A percentile compares a stretch with the other conserved stretches of the same genome.
These are phyloP conservation scores for Fusarium irregulare DNA, from an alignment of 2,329 filamentous ascomycete species.

Conservation along the genomic window DNA sequence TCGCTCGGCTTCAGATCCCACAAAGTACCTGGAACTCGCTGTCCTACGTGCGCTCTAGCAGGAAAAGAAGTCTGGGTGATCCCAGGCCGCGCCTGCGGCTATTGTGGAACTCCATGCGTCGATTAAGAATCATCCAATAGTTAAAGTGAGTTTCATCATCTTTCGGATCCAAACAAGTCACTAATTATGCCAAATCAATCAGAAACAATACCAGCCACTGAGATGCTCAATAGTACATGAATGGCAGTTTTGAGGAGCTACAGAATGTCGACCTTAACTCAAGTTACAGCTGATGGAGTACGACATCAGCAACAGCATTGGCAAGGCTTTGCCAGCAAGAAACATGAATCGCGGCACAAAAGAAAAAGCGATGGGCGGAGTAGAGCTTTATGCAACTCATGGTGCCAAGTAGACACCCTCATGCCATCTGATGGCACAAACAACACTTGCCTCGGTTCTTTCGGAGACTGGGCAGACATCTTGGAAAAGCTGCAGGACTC, in stretches of 20 bases:
- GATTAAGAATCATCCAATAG: conserved; percentile 18
- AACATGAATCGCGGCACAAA: neutral
- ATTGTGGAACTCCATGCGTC: conserved; percentile 60
- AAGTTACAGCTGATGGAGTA: neutral
- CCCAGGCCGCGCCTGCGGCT: conserved; percentile 62
- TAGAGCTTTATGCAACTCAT: conserved; percentile 11
- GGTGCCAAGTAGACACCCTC: neutral
- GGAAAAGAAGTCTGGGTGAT: conserved; percentile 68
- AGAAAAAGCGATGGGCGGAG: neutral
- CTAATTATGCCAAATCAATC: conserved; percentile 10
- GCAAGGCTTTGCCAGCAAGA: neutral
- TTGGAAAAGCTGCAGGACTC: conserved; percentile 7
- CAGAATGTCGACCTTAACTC: neutral
- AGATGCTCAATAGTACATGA: neutral
- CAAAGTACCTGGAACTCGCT: conserved; percentile 62
- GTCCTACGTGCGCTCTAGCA: conserved; percentile 61
- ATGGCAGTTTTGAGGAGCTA: neutral
- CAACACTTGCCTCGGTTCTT: neutral
- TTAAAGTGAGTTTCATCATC: conserved; percentile 7
- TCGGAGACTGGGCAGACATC: conserved; percentile 1
- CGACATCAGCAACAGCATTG: neutral
- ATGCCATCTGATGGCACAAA: conserved; percentile 18
- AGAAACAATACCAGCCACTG: neutral
- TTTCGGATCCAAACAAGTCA: neutral
- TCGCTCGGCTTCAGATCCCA: conserved; percentile 12